These are phyloP conservation scores for Suhomyces tanzawaensis DNA, from an alignment of 805 yeast genomes.

Conservation along the genomic window DNA sequence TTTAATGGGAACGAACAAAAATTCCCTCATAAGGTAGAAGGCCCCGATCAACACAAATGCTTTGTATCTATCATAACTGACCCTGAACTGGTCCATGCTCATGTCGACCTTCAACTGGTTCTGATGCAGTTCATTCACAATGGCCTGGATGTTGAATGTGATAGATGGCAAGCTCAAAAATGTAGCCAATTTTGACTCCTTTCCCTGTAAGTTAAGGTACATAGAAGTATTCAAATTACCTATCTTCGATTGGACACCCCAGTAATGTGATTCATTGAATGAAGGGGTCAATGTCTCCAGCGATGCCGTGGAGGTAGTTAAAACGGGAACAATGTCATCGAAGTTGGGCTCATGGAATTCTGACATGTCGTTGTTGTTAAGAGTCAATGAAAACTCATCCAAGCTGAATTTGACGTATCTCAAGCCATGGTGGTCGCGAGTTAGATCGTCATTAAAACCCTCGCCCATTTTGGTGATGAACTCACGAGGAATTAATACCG, in stretches of 20 bases:
- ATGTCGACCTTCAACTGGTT: conserved; percentile 14
- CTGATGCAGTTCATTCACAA: conserved; percentile 1
- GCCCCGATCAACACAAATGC: conserved; percentile 33
- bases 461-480: conserved; percentile 13
- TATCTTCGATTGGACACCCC: conserved; percentile 20
- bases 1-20: conserved; percentile 29
- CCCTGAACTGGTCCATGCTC: conserved; percentile 16
- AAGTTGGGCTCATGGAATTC: conserved; percentile 2
- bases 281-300: conserved; percentile 27
- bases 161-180: conserved; percentile 24
- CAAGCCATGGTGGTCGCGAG: conserved; percentile 19
- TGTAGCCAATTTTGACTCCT: conserved; percentile 8
- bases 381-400: conserved; percentile 11
- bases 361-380: conserved; percentile 6
- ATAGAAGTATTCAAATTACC: conserved; percentile 16
- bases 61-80: conserved; percentile 28
- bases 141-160: conserved; percentile 11
- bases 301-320: conserved; percentile 20
- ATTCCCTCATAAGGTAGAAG: conserved; percentile 28
- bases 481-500: conserved; percentile 33
- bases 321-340: neutral
- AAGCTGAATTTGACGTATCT: conserved; percentile 14
- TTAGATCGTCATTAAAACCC: conserved; percentile 16
- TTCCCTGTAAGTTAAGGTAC: conserved; percentile 11
- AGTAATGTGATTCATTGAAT: conserved; percentile 13